Conservation (phyloP, 192 early-diverging fungal genomes). For the Pilaira anomala region DNA sequence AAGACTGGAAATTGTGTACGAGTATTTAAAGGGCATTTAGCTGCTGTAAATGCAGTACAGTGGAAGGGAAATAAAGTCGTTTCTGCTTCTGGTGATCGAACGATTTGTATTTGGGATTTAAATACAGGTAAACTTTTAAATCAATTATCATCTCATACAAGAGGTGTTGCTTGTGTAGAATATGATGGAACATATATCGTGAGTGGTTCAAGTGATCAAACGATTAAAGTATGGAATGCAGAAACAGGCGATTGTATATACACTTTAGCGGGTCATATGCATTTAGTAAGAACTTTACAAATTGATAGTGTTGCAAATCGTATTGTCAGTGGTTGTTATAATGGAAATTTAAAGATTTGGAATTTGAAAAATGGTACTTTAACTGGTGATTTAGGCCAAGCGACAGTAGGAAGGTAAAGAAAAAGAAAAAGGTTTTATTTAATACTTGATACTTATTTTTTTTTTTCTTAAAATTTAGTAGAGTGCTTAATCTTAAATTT, state of each 20-base stretch:
- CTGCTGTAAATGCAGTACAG: constrained; percentile 83
- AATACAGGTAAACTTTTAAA: constrained; percentile 64
- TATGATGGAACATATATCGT: constrained; percentile 78
- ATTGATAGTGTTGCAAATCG: constrained; percentile 51
- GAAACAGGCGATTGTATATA: constrained; percentile 40
- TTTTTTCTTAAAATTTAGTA: constrained; percentile 8
- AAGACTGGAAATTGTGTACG: constrained; percentile 51
- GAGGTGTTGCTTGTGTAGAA: constrained; percentile 85
- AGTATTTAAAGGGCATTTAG: constrained; percentile 61
- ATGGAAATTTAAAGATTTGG: constrained; percentile 88
- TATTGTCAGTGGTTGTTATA: constrained; percentile 86
- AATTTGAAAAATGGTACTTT: constrained; percentile 59
- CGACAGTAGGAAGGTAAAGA: constrained; percentile 12
- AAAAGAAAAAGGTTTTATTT: not conserved
- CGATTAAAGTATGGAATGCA: constrained; percentile 70
- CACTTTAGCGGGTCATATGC: constrained; percentile 57
- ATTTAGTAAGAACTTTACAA: constrained; percentile 72
- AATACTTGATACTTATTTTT: not conserved
- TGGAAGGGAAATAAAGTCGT: constrained; percentile 55
- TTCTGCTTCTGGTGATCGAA: constrained; percentile 78
- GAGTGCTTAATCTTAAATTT: constrained; percentile 83
- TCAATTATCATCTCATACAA: constrained; percentile 72
- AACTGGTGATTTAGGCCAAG: not conserved
- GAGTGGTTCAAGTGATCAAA: constrained; percentile 77
- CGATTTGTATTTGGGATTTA: constrained; percentile 75